Base-by-base conservation (phyloP, 169 alveolate species). In the Neospora caninum region DNA sequence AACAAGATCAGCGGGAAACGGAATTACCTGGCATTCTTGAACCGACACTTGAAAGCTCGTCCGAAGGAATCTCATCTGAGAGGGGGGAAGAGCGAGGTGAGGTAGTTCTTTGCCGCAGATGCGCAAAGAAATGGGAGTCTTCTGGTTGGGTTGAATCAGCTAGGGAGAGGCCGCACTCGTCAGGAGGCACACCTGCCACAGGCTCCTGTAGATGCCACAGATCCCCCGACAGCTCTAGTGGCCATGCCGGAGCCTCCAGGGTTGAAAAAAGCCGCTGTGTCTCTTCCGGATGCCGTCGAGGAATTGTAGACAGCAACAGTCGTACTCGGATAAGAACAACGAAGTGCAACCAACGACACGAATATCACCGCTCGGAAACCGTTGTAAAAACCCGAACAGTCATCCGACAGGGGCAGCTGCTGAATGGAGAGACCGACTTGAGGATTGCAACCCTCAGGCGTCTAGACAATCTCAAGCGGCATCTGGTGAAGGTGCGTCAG, bases 381-480 rank as follows among this genome's bases (percentile, higher is more conserved):
- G 36, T 9, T 29, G 7, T 64, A 20, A 64, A 64, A 29, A 18
- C 78, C 78, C 78, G 78, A n/a, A 64, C 78, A 64, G 78, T 64
- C 78, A 64, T 64, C 34, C 78, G 78, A n/a, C 78, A 64, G 34
- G 78, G 78, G 36, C 78, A 64, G 78, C 34, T 64, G 0, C 20
- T 64, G 36, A 64, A 78, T 34, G 87, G 87, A 78, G 43, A 78
- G 87, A 34, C 27, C 87, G 87, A 78, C 13, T 78, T 78, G 78
- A 64, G 78, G 25, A 64, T 27, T 0, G 39, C 87, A 20, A 31
- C 87, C 31, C 34, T 78, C 31, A 78, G 43, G 45, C 87, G 45
- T 34, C 87, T 78, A 0, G 53, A 78, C 42, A 78, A 27, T 39
- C 87, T 78, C 25, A 78, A 78, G 87, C 0, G 87, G 53, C 87